Base-by-base conservation (phyloP, 1,284 basidiomycete species). In the Marasmius oreades region DNA sequence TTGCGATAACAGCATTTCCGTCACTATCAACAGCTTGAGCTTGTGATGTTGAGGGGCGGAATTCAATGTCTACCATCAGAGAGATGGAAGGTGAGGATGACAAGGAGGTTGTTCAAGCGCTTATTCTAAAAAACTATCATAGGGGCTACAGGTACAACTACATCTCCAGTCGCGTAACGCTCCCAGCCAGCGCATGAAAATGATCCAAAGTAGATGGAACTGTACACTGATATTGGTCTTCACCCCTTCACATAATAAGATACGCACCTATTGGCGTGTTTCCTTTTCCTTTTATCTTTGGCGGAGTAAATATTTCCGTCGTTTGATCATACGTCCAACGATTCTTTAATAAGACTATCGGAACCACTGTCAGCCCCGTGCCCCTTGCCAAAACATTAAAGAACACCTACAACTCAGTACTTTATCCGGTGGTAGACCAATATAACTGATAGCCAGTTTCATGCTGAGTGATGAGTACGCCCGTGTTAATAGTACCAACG, bases 391-490 rank as follows among this genome's bases (percentile, higher is more conserved):
- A 23, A 44, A 23, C 31, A 26, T 26, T 37, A 12, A 42, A 16
- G 1, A 24, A 10, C 14, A 62, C 71, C 26, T 62, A 85, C 85
- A 74, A 53, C 69, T 55, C 18, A 85, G 62, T 1, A 85, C 68
- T 54, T 79, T 71, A 24, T 84, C 79, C 1, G 69, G 60, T 1
- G 73, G 62, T 44, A 84, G 66, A 20, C 82, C 81, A 23, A 89
- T 72, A 64, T 88, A 88, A 23, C 61, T 67, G 61, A 81, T 75
- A 4, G 80, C 82, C 4, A 85, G 70, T 2, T 74, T 56, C 5
- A 83, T 56, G 12, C 81, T 76, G 28, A 90, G 69, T 2, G 83
- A 81, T 0, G 79, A 77, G 68, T 86, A 88, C n/a, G 84, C 83
- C 63, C 74, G 78, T 11, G 80, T 76, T 18, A 89, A 63, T 8